These are phyloP conservation scores for Meyerozyma guilliermondii DNA, from an alignment of 1,139 yeast species.

Conservation along the genomic window DNA sequence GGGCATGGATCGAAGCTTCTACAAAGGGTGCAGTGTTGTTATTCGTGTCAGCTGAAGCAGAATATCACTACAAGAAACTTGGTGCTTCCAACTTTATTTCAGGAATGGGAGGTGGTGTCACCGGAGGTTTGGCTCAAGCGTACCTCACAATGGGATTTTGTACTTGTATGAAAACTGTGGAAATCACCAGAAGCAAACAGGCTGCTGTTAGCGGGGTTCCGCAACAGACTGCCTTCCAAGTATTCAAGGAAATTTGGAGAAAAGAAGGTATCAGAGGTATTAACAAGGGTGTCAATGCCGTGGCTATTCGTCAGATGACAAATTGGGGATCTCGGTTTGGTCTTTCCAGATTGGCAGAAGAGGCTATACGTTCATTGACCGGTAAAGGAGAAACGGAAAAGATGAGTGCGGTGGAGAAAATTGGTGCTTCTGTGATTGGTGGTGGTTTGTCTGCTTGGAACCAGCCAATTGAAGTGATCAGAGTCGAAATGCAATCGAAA, in stretches of 20 bases:
- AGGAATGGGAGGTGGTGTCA: constrained; percentile 93
- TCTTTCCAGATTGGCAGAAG: constrained; percentile 86
- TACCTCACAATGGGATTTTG: constrained; percentile 96
- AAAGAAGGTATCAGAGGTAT: constrained; percentile 91
- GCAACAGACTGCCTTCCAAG: constrained; percentile 77
- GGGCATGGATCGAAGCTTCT: constrained; percentile 99
- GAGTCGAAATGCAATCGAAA: constrained; percentile 97
- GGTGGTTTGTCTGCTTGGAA: constrained; percentile 99
- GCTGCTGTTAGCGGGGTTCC: constrained; percentile 58
- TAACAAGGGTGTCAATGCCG: constrained; percentile 98
- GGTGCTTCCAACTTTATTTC: constrained; percentile 72
- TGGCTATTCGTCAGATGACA: constrained; percentile 96
- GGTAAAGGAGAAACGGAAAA: constrained; percentile 60
- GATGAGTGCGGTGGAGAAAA: constrained; percentile 72
- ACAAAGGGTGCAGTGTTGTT: constrained; percentile 97
- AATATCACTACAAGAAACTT: constrained; percentile 61
- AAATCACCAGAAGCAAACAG: constrained; percentile 85
- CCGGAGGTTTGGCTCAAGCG: constrained; percentile 95
- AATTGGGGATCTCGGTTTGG: constrained; percentile 99
- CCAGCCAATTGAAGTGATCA: constrained; percentile 95
- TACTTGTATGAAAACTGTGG: constrained; percentile 97
- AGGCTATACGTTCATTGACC: constrained; percentile 58
- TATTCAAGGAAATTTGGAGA: constrained; percentile 75
- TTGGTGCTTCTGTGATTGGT: constrained; percentile 84
- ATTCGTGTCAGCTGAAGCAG: constrained; percentile 90